Percentiles rank a stretch among this genome's conserved stretches.
These are phyloP conservation scores for Paspalum vaginatum DNA, from an alignment of 176 grass and related monocot species.

Conservation along the genomic window DNA sequence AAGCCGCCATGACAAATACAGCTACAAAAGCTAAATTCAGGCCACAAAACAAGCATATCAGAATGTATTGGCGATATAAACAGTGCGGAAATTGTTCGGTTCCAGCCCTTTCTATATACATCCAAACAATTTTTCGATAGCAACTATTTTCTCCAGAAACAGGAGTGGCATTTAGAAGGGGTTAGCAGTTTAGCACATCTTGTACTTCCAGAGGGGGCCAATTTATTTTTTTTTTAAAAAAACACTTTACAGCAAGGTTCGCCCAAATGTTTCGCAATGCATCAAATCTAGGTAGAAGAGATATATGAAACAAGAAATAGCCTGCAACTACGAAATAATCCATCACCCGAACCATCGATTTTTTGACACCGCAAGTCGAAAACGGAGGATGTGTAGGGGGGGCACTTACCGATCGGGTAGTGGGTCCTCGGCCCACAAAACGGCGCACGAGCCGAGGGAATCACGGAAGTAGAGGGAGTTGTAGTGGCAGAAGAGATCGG, in stretches of 20 bases:
- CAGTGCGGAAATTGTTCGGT: neutral
- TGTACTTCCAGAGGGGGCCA: neutral
- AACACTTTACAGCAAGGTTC: neutral
- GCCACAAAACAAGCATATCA: constrained; percentile 15
- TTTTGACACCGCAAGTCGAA: neutral
- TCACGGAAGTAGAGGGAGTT: constrained; percentile 71
- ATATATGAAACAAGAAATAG: constrained; percentile 14
- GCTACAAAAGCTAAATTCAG: neutral
- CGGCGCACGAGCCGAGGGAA: constrained; percentile 61
- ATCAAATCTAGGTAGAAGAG: constrained; percentile 17
- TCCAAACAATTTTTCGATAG: neutral
- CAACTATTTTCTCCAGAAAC: neutral
- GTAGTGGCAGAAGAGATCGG: constrained; percentile 73
- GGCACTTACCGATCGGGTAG: constrained; percentile 31
- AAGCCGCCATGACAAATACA: neutral
- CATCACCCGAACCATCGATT: neutral
- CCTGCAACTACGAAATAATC: neutral
- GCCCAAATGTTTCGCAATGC: constrained; percentile 13
- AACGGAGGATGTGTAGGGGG: neutral
- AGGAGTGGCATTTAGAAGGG: neutral
- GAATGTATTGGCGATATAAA: constrained; percentile 13
- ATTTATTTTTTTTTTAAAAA: neutral
- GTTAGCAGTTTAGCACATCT: neutral
- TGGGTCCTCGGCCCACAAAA: constrained; percentile 55
- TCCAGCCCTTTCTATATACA: neutral